Base-by-base conservation (phyloP, 2,329 filamentous ascomycete genomes). In the Hymenoscyphus fraxineus region DNA sequence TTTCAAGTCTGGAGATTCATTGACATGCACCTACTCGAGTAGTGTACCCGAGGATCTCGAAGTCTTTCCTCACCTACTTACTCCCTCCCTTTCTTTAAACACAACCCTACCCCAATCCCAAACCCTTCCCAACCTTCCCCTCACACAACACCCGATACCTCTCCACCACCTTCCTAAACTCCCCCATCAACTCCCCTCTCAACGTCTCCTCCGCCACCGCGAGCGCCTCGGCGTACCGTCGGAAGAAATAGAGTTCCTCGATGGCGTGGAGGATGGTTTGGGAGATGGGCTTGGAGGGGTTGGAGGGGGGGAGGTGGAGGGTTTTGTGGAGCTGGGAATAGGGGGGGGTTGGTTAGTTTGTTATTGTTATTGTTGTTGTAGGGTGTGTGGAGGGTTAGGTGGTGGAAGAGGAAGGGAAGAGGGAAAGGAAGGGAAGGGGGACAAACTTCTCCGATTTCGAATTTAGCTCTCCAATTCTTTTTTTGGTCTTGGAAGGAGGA, bases 181-280 rank as follows among this genome's bases (percentile, higher is more conserved):
- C 72, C 1, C 63, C 65, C 16, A 59, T 64, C 15, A 74, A 61
- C 9, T 70, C 59, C 7, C 72, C 71, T 9, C 66, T 64, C 57
- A 73, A 66, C 1, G 67, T 68, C 12, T 59, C 62, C 27, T 62
- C 68, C 2, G 68, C 62, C 9, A 73, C 12, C 16, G 38, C 27
- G 27, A 39, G 56, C 10, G 72, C 74, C 39, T 74, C 72, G n/a
- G 69, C 64, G 65, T 72, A 76, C 27, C 67, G 63, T 32, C 61
- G 62, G 44, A 70, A 69, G 58, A 74, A 75, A 64, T 75, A 76
- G 16, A 76, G 51, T 60, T 76, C 73, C 44, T 76, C 75, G 58
- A 76, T 71, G 1, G 73, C 71, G 59, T 76, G 73, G 16, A 75
- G 59, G 12, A 76, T 70, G 0, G 63, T 64, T 63, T 74, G 73